Conservation (phyloP, 2,329 filamentous ascomycete species). For the Sclerotinia spermophila region DNA sequence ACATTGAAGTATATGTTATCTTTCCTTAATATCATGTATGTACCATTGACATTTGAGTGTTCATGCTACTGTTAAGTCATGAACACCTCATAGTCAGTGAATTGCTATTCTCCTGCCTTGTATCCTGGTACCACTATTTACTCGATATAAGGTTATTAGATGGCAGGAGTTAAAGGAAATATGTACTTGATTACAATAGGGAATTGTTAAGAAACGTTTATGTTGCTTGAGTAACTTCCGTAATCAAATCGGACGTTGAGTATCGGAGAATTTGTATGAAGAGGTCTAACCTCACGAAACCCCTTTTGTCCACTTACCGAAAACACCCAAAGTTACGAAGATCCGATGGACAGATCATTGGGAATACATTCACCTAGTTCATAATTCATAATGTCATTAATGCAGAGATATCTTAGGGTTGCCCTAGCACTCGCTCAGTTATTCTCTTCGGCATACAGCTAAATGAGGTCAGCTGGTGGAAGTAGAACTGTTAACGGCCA, state of each 20-base stretch:
- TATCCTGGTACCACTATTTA: constrained; percentile 59
- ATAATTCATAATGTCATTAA: constrained; percentile 1
- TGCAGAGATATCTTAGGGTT: constrained; percentile 22
- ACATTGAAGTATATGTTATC: background rate
- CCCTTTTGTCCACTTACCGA: background rate
- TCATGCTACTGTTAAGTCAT: constrained; percentile 23
- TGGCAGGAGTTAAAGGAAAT: constrained; percentile 52
- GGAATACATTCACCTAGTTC: background rate
- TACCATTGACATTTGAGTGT: constrained; percentile 27
- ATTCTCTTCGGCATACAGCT: constrained; percentile 70
- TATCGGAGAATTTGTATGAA: background rate
- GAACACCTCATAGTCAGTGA: constrained; percentile 40
- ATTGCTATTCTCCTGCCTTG: constrained; percentile 64
- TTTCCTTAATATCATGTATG: constrained; percentile 20
- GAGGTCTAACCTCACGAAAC: background rate
- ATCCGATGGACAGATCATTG: background rate
- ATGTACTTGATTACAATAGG: background rate
- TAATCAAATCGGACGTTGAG: background rate
- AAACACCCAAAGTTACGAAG: background rate
- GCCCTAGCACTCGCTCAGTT: constrained; percentile 55
- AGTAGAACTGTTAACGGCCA: background rate
- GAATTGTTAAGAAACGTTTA: background rate
- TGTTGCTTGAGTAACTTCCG: background rate
- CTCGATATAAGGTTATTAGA: constrained; percentile 63
- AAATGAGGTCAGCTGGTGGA: constrained; percentile 22